Evolutionary conservation across 176 grass and related monocot species (phyloP).

Genomic region (Melocanna baccifera): DNA sequence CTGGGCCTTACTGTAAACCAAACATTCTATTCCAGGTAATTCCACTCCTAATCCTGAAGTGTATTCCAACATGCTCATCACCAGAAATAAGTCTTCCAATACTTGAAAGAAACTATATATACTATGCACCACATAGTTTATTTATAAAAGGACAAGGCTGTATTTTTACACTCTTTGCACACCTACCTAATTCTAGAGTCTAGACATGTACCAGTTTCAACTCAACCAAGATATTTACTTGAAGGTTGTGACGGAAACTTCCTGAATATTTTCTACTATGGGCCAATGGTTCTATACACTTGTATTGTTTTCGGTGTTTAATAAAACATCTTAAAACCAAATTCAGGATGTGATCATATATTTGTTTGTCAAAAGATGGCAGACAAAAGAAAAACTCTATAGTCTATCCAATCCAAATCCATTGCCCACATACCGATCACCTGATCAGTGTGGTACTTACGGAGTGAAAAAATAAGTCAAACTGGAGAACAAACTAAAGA

Average conservation of each 20-base stretch:
- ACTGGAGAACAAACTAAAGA: background rate
- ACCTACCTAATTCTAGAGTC: background rate
- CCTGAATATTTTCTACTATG: background rate
- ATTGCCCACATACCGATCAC: background rate
- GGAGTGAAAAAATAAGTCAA: background rate
- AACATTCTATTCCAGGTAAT: conserved; percentile 93
- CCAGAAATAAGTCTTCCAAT: background rate
- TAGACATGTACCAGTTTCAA: background rate
- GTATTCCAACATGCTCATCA: background rate
- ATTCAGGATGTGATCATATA: background rate
- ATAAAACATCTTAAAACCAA: background rate
- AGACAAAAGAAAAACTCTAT: background rate
- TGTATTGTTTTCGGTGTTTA: background rate
- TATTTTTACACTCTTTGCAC: background rate
- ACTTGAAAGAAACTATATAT: background rate
- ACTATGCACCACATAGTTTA: background rate
- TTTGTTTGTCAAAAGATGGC: background rate
- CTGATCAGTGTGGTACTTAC: background rate
- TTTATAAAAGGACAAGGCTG: background rate
- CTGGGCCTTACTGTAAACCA: conserved; percentile 74
- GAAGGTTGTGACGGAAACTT: background rate
- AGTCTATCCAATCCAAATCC: background rate
- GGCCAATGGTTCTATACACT: background rate
- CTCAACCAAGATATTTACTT: background rate
- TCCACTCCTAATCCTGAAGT: background rate